Conservation (phyloP, 257 asterid genomes). For the Solanum pimpinellifolium region DNA sequence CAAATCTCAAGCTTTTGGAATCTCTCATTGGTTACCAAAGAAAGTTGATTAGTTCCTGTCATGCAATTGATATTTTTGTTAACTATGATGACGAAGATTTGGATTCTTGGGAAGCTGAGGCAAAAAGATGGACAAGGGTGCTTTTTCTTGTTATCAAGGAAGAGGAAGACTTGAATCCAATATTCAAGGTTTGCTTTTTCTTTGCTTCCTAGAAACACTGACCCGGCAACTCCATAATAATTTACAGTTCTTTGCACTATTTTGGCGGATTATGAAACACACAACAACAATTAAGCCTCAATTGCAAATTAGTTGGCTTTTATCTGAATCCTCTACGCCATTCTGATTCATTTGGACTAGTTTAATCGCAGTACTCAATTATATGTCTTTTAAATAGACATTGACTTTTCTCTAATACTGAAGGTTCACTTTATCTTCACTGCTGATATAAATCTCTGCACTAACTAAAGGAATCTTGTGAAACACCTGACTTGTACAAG, state of each 20-base stretch:
- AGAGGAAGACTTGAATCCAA: conserved; percentile 33
- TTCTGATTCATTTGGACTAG: background rate
- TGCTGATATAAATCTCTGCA: background rate
- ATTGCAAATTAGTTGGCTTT: background rate
- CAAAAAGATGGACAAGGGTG: conserved; percentile 82
- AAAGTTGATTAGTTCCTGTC: conserved; percentile 30
- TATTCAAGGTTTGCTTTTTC: conserved; percentile 34
- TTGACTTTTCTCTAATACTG: background rate
- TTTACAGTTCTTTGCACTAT: background rate
- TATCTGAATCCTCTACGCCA: background rate
- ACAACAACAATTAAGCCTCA: background rate
- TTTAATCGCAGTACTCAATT: background rate
- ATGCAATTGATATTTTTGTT: conserved; percentile 23
- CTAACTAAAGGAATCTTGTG: background rate
- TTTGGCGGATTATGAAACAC: background rate
- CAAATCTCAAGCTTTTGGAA: conserved; percentile 34
- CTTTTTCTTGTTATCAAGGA: conserved; percentile 47
- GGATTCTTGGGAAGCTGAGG: conserved; percentile 70
- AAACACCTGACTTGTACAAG: background rate
- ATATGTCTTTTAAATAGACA: background rate
- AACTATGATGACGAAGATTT: conserved; percentile 76
- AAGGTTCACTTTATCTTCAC: background rate
- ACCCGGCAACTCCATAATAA: background rate
- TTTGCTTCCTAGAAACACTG: background rate
- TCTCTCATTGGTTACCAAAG: conserved; percentile 42